Percentiles rank a stretch among this genome's conserved stretches.
Conservation (phyloP, 2,329 filamentous ascomycete genomes). For the Hortaea werneckii region DNA sequence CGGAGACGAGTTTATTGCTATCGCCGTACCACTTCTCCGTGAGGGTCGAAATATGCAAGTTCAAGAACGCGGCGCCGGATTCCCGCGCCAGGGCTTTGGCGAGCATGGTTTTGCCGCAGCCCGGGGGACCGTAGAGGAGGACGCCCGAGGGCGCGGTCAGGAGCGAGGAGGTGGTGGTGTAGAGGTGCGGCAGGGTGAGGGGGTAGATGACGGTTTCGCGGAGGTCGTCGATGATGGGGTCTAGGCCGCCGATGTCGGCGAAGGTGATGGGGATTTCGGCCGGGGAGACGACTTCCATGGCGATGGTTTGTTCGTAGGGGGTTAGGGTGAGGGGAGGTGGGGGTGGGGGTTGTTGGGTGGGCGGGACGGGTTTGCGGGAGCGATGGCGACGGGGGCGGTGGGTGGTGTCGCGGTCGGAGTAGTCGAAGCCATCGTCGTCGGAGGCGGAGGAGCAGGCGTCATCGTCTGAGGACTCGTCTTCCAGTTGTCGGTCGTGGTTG, state of each 20-base stretch:
- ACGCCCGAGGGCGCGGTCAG: conserved; percentile 92
- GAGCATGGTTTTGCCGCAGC: conserved; percentile 97
- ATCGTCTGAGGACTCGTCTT: conserved; percentile 28
- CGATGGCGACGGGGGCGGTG: conserved; percentile 17
- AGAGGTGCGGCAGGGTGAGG: conserved; percentile 90
- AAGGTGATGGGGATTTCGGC: conserved; percentile 92
- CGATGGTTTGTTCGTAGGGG: conserved; percentile 89
- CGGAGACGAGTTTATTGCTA: conserved; percentile 92
- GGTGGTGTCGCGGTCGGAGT: conserved; percentile 19
- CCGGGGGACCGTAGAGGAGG: conserved; percentile 85
- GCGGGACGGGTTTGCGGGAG: conserved; percentile 40
- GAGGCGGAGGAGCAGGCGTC: conserved; percentile 10
- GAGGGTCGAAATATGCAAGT: conserved; percentile 91
- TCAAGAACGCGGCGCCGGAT: conserved; percentile 95
- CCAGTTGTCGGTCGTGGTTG: conserved; percentile 31
- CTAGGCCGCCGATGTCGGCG: conserved; percentile 85
- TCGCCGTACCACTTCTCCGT: conserved; percentile 99
- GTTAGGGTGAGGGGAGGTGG: conserved; percentile 52
- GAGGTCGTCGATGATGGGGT: conserved; percentile 91
- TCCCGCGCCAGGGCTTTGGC: conserved; percentile 94
- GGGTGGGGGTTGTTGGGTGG: too few relatives aligned
- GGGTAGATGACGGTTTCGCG: conserved; percentile 97
- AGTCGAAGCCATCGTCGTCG: conserved; percentile 20
- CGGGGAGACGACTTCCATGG: conserved; percentile 88
- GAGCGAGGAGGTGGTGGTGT: conserved; percentile 75